Percentiles rank a stretch among this genome's conserved stretches.
These are phyloP conservation scores for Eucalyptus polybractea DNA, from an alignment of 345 rosid genomes.

Conservation along the genomic window DNA sequence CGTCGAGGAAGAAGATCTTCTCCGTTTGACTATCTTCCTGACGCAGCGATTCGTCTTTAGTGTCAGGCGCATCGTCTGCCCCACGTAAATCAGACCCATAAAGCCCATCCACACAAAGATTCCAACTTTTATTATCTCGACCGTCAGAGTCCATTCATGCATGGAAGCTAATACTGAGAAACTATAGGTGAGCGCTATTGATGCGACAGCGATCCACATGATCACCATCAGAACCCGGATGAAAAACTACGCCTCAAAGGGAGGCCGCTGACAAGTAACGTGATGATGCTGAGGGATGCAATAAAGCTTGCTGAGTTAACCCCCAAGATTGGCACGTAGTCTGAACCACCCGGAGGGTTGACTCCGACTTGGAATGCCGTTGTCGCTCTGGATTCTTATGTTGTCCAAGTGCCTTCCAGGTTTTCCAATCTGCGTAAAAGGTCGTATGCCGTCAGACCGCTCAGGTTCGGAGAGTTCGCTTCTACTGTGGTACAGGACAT, in stretches of 20 bases:
- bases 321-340: no score
- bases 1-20: background rate
- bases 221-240: background rate
- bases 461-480: background rate
- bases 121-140: no score
- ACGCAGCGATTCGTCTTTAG: background rate
- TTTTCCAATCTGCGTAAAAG: background rate
- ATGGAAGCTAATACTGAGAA: background rate
- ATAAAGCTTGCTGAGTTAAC: background rate
- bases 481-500: background rate
- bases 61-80: background rate
- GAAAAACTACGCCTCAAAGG: background rate
- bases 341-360: background rate
- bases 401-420: no score
- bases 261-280: background rate
- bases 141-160: no score
- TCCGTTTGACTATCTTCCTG: background rate
- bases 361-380: background rate
- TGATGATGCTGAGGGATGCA: background rate
- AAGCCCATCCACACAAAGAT: background rate
- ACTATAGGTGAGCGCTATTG: background rate
- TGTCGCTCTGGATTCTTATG: background rate
- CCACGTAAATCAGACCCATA: background rate
- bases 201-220: background rate
- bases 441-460: fast-evolving